Conservation (phyloP, 306 rosid genomes). For the Phaseolus lunatus region DNA sequence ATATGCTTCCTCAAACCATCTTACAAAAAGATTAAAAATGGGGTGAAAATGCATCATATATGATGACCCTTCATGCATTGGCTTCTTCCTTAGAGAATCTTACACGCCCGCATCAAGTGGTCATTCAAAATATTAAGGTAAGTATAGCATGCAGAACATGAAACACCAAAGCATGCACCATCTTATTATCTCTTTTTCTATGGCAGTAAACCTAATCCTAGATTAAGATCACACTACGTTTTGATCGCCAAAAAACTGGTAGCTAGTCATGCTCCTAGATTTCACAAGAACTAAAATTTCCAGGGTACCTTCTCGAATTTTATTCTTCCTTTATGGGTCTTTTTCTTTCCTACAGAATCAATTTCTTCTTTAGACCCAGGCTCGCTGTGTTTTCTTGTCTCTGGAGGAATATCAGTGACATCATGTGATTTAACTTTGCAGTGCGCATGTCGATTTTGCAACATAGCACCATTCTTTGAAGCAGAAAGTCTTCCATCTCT, state of each 20-base stretch:
- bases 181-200: conserved; percentile 17
- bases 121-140: conserved; percentile 1
- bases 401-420: conserved; percentile 45
- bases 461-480: conserved; percentile 55
- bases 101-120: conserved; percentile 23
- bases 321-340: conserved; percentile 46
- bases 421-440: conserved; percentile 56
- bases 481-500: conserved; percentile 51
- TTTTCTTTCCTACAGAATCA: conserved; percentile 46
- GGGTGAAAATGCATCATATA: background rate
- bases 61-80: conserved; percentile 16
- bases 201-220: conserved; percentile 16
- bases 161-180: conserved; percentile 28
- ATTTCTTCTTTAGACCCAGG: conserved; percentile 37
- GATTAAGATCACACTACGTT: conserved; percentile 19
- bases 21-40: background rate
- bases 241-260: conserved; percentile 28
- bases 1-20: background rate
- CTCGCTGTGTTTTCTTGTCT: conserved; percentile 54
- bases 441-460: conserved; percentile 59
- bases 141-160: conserved; percentile 6
- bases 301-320: conserved; percentile 53
- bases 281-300: conserved; percentile 49
- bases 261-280: conserved; percentile 35
- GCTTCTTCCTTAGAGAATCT: conserved; percentile 22